phyloP scores from a whole-genome alignment of 1,284 basidiomycete species.

The Cryptococcus hybrid region DNA sequence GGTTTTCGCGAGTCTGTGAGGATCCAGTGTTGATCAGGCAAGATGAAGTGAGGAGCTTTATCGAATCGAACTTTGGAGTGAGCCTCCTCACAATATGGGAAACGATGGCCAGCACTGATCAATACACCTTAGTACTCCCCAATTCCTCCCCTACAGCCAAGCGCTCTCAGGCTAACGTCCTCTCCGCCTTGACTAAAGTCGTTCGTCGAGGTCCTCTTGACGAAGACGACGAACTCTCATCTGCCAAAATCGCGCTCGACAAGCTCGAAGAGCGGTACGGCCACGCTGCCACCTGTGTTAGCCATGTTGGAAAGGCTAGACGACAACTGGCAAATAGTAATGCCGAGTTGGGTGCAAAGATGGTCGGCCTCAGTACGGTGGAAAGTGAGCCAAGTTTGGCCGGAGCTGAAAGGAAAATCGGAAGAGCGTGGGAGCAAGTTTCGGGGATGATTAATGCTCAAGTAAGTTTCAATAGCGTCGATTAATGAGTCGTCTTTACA shows the following conservation, averaged over 20 bases:
- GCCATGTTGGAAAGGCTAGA: slow-evolving; percentile 73
- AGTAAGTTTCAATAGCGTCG: slow-evolving; percentile 27
- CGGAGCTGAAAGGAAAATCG: slow-evolving; percentile 76
- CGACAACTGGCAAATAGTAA: slow-evolving; percentile 73
- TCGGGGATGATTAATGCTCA: slow-evolving; percentile 81
- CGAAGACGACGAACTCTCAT: slow-evolving; percentile 65
- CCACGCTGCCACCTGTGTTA: slow-evolving; percentile 80
- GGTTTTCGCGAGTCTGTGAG: slow-evolving; percentile 85
- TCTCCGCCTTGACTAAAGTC: slow-evolving; percentile 47
- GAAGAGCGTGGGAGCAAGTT: slow-evolving; percentile 77
- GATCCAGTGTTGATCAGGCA: slow-evolving; percentile 81
- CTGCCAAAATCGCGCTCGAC: slow-evolving; percentile 84
- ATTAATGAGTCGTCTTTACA: neutral
- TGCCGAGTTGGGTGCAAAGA: slow-evolving; percentile 82
- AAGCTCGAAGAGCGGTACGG: slow-evolving; percentile 86
- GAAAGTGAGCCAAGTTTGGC: slow-evolving; percentile 78
- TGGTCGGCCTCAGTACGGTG: slow-evolving; percentile 80
- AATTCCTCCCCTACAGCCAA: slow-evolving; percentile 58
- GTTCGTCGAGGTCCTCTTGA: slow-evolving; percentile 49
- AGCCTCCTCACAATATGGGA: slow-evolving; percentile 19
- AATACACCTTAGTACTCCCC: slow-evolving; percentile 31
- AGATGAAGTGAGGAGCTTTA: slow-evolving; percentile 85
- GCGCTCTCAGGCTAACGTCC: slow-evolving; percentile 52
- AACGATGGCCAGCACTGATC: slow-evolving; percentile 46
- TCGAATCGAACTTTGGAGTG: slow-evolving; percentile 90